Conservation (phyloP, 139 green algal genomes). For the Astrephomene gubernaculifera region DNA sequence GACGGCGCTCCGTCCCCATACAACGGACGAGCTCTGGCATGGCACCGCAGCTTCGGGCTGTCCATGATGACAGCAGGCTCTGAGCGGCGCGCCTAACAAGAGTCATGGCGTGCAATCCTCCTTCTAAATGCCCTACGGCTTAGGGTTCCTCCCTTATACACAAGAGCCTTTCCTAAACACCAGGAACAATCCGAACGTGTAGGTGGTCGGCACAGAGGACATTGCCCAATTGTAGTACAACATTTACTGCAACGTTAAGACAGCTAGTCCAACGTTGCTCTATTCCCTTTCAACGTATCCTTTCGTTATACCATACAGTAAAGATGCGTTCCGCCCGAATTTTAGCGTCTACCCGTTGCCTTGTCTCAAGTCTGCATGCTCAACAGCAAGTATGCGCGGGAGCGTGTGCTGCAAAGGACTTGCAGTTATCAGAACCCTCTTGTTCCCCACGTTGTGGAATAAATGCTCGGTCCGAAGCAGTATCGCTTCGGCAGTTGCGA, state of each 20-base stretch:
- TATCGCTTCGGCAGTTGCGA: not conserved
- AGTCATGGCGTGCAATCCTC: conserved; percentile 34
- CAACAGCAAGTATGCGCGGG: not conserved
- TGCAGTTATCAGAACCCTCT: not conserved
- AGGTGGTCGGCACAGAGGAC: too few relatives aligned
- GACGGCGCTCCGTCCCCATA: conserved; percentile 59
- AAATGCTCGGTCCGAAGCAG: not conserved
- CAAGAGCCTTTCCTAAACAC: not conserved
- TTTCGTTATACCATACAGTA: not conserved
- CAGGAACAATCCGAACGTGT: too few relatives aligned
- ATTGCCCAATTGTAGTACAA: conserved; percentile 6
- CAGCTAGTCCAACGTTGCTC: not conserved
- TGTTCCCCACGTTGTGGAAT: not conserved
- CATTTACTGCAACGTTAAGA: not conserved
- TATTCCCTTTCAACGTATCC: not conserved
- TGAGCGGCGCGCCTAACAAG: conserved; percentile 43
- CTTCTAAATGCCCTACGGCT: too few relatives aligned
- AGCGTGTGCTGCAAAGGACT: not conserved
- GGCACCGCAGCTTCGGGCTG: conserved; percentile 7
- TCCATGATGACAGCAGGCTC: conserved; percentile 25
- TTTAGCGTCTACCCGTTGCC: not conserved
- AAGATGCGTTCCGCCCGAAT: conserved; percentile 11
- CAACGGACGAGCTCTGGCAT: conserved; percentile 31
- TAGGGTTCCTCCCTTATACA: not conserved
- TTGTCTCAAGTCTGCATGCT: not conserved